Percentiles rank a stretch among this genome's conserved stretches.
These are phyloP conservation scores for Primulina eburnea DNA, from an alignment of 257 asterid genomes.

Conservation along the genomic window DNA sequence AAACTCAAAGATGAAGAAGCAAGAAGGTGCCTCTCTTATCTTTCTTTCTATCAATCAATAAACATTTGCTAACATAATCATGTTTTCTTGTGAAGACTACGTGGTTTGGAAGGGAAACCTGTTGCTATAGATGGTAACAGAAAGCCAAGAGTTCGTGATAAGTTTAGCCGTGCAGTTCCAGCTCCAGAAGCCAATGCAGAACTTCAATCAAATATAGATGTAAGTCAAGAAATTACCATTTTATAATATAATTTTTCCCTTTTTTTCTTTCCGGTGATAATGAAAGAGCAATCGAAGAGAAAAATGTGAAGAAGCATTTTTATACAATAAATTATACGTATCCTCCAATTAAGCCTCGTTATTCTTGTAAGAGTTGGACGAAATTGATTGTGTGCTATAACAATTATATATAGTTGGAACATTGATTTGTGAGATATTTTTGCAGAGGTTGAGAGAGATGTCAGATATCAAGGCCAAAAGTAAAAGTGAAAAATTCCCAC, in stretches of 20 bases:
- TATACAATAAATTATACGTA: background rate
- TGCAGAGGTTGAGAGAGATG: conserved; percentile 74
- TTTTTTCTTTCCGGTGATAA: background rate
- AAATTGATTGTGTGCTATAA: background rate
- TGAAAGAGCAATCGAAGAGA: background rate
- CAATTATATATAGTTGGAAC: background rate
- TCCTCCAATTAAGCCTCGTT: background rate
- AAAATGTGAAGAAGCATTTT: too few relatives aligned
- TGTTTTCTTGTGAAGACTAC: conserved; percentile 30
- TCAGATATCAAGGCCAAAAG: conserved; percentile 56
- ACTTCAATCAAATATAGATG: conserved; percentile 48
- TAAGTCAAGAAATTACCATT: conserved; percentile 25
- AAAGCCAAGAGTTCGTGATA: conserved; percentile 40
- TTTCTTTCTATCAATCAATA: background rate
- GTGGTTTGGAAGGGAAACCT: conserved; percentile 39
- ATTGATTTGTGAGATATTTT: background rate
- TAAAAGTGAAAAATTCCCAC: conserved; percentile 85
- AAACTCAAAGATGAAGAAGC: conserved; percentile 45
- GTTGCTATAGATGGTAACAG: conserved; percentile 37
- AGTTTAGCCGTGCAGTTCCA: conserved; percentile 47
- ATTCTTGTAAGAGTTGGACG: background rate
- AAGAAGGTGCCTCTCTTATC: conserved; percentile 31
- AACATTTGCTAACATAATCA: conserved; percentile 10
- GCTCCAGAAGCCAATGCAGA: conserved; percentile 69
- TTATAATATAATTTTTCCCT: too few relatives aligned